Evolutionary conservation across 164 flowering plant genomes (phyloP), one percentile per base, ranked within the genome.

Genomic region (Taxillus chinensis): DNA sequence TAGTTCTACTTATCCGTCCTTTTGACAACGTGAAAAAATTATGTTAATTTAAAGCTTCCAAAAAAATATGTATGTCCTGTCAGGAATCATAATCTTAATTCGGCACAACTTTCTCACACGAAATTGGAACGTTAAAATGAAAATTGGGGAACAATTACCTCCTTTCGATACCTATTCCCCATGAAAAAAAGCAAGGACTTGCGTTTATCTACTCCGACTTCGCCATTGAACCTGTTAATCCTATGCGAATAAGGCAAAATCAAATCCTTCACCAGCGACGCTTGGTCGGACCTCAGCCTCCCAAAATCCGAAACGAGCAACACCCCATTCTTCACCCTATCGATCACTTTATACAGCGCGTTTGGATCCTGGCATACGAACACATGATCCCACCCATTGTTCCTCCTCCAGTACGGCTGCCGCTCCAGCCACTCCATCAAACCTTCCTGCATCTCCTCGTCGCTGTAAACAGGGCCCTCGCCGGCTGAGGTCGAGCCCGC

Each of bases 161-260:
- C 96, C 70, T 93, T 93, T 40, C 97, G 79, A 55, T 80, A 93
- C 9, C 97, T 81, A 70, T 87, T 86, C 1, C 99, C 99, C 99
- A 93, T 93, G 67, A 93, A 93, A 77, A 90, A 93, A 64, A 93
- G 65, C 75, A 89, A 65, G 0, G 86, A 80, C 14, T 80, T 79
- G 57, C 99, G 80, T 17, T 71, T 53, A 43, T 80, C 81, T 0
- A 87, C 75, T 0, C 91, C 93, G 39, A 84, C 51, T 10, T 84
- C 89, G 4, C 97, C 99, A 5, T 64, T 76, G 48, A 67, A 93
- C 0, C 86, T 38, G 52, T 79, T 87, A 61, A 93, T 88, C 65
- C 99, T 68, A 65, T 93, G 99, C 3, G 95, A 81, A 63, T 90
- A 93, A 0, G 99, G 99, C 70, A 93, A 68, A 27, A 93, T 81